phyloP scores from a whole-genome alignment of 441 rosid species.

The Corymbia citriodora region DNA sequence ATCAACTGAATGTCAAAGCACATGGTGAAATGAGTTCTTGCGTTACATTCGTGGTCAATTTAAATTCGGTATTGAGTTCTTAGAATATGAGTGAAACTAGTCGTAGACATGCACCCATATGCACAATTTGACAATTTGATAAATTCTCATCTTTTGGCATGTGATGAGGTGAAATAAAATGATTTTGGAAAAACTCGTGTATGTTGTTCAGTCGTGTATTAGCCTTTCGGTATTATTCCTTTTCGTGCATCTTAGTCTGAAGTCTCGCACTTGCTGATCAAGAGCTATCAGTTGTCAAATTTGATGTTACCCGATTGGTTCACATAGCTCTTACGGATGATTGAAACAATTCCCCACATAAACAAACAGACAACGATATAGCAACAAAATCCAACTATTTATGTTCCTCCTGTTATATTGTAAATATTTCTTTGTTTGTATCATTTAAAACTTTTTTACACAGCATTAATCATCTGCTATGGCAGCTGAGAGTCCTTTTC shows the following conservation, averaged over 20 bases:
- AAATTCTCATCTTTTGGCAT: not conserved
- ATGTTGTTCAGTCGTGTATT: not conserved
- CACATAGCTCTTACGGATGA: not conserved
- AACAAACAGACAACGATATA: not conserved
- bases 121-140: not conserved
- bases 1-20: not conserved
- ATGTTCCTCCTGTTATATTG: not conserved
- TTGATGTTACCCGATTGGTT: not conserved
- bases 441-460: not conserved
- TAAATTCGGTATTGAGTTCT: not conserved
- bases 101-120: not conserved
- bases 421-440: not conserved
- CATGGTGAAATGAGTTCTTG: not conserved
- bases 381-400: not conserved
- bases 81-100: not conserved
- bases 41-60: not conserved
- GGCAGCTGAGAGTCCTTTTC: not conserved
- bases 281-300: not conserved
- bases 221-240: not conserved
- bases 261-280: not conserved
- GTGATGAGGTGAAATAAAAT: not conserved
- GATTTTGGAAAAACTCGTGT: not conserved
- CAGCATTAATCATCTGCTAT: not conserved
- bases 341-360: not conserved
- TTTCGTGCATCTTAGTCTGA: not conserved